A percentile compares a stretch with the other conserved stretches of the same genome.
These are phyloP conservation scores for Phoma sp. DNA, from an alignment of 2,329 filamentous ascomycete genomes.

Conservation along the genomic window DNA sequence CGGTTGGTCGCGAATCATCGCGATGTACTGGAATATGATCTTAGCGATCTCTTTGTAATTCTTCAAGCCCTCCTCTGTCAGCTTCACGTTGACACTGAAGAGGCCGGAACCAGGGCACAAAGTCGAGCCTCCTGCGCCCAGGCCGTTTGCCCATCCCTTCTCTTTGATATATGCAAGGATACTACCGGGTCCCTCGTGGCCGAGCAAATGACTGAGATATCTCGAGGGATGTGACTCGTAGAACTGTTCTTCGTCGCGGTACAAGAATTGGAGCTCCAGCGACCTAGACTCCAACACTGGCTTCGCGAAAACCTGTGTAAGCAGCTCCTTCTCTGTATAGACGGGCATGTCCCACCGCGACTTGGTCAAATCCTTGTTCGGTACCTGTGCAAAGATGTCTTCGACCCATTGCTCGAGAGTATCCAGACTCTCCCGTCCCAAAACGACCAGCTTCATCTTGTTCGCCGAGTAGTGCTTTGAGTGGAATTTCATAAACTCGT, in stretches of 20 bases:
- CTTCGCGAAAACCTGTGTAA: constrained; percentile 81
- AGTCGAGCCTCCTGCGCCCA: constrained; percentile 77
- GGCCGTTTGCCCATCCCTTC: constrained; percentile 85
- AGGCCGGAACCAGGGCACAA: constrained; percentile 81
- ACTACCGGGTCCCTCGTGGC: constrained; percentile 91
- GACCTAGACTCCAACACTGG: constrained; percentile 88
- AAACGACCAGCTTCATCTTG: constrained; percentile 86
- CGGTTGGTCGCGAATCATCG: constrained; percentile 77
- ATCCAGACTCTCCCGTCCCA: constrained; percentile 82
- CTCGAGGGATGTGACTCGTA: constrained; percentile 82
- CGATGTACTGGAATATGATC: constrained; percentile 88
- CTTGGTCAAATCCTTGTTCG: constrained; percentile 78
- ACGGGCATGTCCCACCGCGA: constrained; percentile 71
- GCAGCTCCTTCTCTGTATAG: constrained; percentile 65
- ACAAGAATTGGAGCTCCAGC: constrained; percentile 81
- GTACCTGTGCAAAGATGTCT: constrained; percentile 80
- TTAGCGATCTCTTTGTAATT: constrained; percentile 83
- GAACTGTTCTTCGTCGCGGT: constrained; percentile 79
- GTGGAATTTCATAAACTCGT: constrained; percentile 93
- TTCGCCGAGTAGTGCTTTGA: constrained; percentile 90
- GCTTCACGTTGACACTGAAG: constrained; percentile 77
- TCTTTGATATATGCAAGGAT: constrained; percentile 88
- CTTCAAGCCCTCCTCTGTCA: constrained; percentile 84
- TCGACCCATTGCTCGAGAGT: constrained; percentile 82
- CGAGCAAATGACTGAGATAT: constrained; percentile 87